Base-by-base conservation (phyloP, 345 rosid species). In the Combretum micranthum region DNA sequence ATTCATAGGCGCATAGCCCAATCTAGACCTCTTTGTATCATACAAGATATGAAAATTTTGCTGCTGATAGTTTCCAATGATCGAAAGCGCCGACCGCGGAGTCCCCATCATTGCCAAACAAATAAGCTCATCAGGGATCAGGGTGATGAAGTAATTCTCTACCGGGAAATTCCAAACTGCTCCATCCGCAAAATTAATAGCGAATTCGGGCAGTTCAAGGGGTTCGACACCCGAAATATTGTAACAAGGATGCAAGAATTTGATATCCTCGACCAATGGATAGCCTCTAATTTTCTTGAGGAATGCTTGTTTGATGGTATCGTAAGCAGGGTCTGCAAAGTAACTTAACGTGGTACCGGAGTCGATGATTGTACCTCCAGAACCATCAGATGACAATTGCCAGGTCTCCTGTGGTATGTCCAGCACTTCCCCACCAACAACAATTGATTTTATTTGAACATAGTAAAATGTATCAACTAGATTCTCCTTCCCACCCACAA, bases 1-100 rank as follows among this genome's bases (percentile, higher is more conserved):
- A 92, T 0, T 80, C 72, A 76, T 76, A 0, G 94, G 97, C 2
- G 91, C 97, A 59, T 73, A 92, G 14, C 98, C 97, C 18, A 92
- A 83, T 76, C 89, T 80, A 2, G 97, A 86, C 69, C 62, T 86
- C 69, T 83, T 77, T 5, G 89, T 92, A 64, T 92, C 98, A 70
- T 92, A 92, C 42, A 92, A 53, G 48, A 92, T 67, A 44, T 88
- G 98, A 69, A 92, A 92, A 60, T 92, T 92, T 61, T 92, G 98
- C 74, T 92, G 98, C 85, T 92, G 97, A 47, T 88, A 92, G 68
- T 88, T 92, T 4, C 97, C 99, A 1, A 92, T 83, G 20, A 92
- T 92, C 0, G 99, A 92, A 19, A 88, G 80, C 0, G 86, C 82
- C 18, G 95, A 83, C 47, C 52, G 74, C 0, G 96, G 91, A 42